Percentiles rank a stretch among this genome's conserved stretches.
These are phyloP conservation scores for Tulasnella sp. DNA, from an alignment of 768 basidiomycete species.

Conservation along the genomic window DNA sequence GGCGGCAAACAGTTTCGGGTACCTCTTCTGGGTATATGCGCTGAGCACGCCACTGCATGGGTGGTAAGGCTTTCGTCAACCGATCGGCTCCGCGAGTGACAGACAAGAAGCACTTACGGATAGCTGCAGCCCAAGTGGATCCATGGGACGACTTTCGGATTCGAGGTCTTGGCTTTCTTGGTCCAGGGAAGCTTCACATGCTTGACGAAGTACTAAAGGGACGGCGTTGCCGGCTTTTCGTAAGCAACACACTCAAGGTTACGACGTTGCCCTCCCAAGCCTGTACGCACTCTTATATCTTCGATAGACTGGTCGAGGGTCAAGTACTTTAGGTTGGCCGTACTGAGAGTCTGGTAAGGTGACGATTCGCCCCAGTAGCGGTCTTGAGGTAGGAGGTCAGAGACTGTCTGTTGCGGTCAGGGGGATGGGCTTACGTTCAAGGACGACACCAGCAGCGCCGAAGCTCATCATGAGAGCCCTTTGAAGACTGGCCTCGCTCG, in stretches of 20 bases:
- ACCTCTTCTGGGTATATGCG: constrained; percentile 17
- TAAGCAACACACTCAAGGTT: neutral
- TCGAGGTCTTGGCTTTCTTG: neutral
- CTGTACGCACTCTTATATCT: neutral
- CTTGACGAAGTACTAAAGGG: constrained; percentile 24
- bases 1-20: constrained; percentile 22
- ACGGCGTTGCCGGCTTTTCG: neutral
- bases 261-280: neutral
- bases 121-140: constrained; percentile 22
- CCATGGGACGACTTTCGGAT: constrained; percentile 13
- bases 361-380: constrained; percentile 20
- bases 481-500: neutral
- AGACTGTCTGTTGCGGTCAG: no score
- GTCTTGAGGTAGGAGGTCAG: neutral
- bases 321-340: constrained; percentile 18
- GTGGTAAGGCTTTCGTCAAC: no score
- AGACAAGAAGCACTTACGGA: no score
- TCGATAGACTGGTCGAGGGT: constrained; percentile 11
- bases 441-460: constrained; percentile 20
- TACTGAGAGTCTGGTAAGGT: constrained; percentile 6
- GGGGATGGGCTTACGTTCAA: constrained; percentile 21
- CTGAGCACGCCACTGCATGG: constrained; percentile 14
- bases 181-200: constrained; percentile 22
- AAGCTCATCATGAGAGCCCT: constrained; percentile 3
- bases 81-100: no score